Evolutionary conservation across 495 filamentous ascomycete species (phyloP), one percentile per base, ranked within the genome.

Genomic region (Hyaloscypha hepaticicola): DNA sequence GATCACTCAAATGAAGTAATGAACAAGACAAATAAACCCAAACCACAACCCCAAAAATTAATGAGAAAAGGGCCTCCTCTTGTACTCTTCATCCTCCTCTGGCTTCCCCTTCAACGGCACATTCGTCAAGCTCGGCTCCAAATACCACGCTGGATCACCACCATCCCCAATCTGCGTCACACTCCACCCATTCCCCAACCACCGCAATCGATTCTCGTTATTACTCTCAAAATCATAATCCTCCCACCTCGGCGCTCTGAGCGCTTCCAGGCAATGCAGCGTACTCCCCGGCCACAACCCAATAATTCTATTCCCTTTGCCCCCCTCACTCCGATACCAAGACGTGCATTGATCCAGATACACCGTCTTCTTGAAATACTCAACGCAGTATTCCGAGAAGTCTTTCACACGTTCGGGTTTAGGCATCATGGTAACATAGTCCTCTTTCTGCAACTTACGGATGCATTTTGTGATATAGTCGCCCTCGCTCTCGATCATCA

Each of bases 261-360:
- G 76, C 27, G 86, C 77, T 24, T 80, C 79, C 12, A 84, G 85
- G 27, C 82, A 72, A 67, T 86, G 83, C 1, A 83, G 74, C 4
- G 85, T 83, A 72, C 82, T 86, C 0, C 87, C 88, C 0, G 89
- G 89, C 79, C 88, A 92, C 21, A 89, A 68, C 0, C 85, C 88
- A 63, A 85, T 83, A 25, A 90, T 82, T 25, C 82, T 71, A 2
- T 77, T 79, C 0, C 84, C 85, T 11, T 76, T 70, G 0, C 86
- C 86, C 56, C 86, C 80, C 49, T 90, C 90, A 34, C 41, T 64
- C 11, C 61, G 45, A 69, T 88, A 88, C 89, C 89, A 92, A 3
- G 82, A 86, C 53, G 82, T 83, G 74, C 89, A 92, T 62, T 83
- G 81, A 38, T 85, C 83, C 0, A 83, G 79, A 72, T 86, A 80